Evolutionary conservation across 2,329 filamentous ascomycete genomes (phyloP).

Genomic region (Penicillium sp.): DNA sequence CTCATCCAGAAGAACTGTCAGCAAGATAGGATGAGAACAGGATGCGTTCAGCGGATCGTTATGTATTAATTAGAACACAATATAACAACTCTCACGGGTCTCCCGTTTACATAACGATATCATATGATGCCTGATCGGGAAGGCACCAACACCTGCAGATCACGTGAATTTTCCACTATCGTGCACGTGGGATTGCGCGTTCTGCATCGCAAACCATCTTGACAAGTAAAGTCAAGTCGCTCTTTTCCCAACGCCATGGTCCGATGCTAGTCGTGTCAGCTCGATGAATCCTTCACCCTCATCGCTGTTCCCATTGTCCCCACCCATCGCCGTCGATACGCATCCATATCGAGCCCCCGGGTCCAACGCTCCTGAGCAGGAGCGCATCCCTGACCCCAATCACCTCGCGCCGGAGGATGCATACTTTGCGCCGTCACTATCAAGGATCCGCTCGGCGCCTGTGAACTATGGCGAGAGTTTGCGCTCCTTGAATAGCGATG

Average conservation of each 20-base stretch:
- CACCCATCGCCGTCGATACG: constrained; percentile 47
- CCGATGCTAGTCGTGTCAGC: constrained; percentile 27
- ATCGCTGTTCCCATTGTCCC: constrained; percentile 39
- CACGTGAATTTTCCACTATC: constrained; percentile 11
- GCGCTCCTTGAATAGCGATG: constrained; percentile 38
- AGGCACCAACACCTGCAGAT: background rate
- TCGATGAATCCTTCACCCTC: constrained; percentile 35
- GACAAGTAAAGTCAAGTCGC: background rate
- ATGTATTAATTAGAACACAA: constrained; percentile 2
- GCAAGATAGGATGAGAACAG: constrained; percentile 1
- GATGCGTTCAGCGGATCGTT: background rate
- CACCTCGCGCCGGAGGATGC: constrained; percentile 83
- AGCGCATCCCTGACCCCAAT: constrained; percentile 57
- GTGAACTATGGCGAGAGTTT: constrained; percentile 39
- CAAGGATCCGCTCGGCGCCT: constrained; percentile 48
- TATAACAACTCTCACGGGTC: background rate
- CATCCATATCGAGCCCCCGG: constrained; percentile 44
- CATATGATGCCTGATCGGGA: too few relatives aligned
- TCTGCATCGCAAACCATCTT: constrained; percentile 5
- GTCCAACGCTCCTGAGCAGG: constrained; percentile 35
- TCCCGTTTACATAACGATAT: background rate
- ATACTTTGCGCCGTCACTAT: constrained; percentile 63
- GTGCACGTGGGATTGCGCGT: constrained; percentile 17
- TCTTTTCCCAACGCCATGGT: constrained; percentile 26
- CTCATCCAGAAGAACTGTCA: background rate